phyloP scores from a whole-genome alignment of 805 yeast species.

The Candida morakotiae region DNA sequence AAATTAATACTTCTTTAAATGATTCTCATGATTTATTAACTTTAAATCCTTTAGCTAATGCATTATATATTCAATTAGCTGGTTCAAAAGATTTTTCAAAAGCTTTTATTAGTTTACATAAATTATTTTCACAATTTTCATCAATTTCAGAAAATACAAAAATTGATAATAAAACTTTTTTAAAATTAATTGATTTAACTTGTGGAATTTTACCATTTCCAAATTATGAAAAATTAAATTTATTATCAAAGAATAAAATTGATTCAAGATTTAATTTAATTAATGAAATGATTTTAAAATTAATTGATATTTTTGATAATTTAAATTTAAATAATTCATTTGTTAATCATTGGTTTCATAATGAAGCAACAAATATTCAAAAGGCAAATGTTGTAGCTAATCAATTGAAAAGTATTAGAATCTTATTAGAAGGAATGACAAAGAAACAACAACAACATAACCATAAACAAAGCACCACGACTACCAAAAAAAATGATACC shows the following conservation, averaged over 20 bases:
- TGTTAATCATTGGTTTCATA: conserved; percentile 43
- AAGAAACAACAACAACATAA: conserved; percentile 13
- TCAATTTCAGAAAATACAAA: conserved; percentile 11
- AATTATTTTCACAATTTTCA: conserved; percentile 24
- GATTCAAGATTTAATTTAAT: conserved; percentile 31
- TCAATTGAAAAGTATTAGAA: conserved; percentile 49
- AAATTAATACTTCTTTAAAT: conserved; percentile 11
- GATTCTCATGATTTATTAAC: conserved; percentile 32
- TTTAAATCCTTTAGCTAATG: conserved; percentile 57
- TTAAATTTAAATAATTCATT: conserved; percentile 28
- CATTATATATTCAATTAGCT: conserved; percentile 52
- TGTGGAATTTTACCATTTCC: conserved; percentile 52
- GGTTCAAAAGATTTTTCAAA: conserved; percentile 43
- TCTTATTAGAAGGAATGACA: conserved; percentile 46
- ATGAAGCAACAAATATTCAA: conserved; percentile 48
- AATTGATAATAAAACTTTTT: conserved; percentile 22
- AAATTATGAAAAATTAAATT: conserved; percentile 34
- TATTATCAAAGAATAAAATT: conserved; percentile 31
- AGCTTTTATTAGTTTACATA: conserved; percentile 40
- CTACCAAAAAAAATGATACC: background rate
- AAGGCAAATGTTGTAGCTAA: conserved; percentile 52
- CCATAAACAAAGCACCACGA: background rate
- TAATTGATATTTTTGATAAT: conserved; percentile 35
- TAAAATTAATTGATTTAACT: conserved; percentile 41
- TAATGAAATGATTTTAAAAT: conserved; percentile 24